Evolutionary conservation across 139 green algal species (phyloP), one percentile per base, ranked within the genome.

Genomic region (Chlorella sp.): DNA sequence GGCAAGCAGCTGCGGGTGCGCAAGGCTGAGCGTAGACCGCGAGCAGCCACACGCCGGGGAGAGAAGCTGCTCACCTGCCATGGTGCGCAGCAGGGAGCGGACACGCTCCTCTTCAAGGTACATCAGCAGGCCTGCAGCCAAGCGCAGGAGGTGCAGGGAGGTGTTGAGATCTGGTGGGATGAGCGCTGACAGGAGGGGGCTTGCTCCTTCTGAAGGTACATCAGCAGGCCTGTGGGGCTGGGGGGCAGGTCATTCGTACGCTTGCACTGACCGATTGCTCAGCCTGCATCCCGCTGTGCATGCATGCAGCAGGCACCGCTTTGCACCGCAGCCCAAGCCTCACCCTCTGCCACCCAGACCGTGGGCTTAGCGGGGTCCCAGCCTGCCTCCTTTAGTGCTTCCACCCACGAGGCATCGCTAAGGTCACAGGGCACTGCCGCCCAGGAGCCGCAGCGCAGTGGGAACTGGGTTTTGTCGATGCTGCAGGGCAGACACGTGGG

Each of bases 271-370:
- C n/a, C n/a, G n/a, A n/a, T n/a, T n/a, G n/a, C n/a, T n/a, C n/a
- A n/a, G n/a, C n/a, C n/a, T n/a, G n/a, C n/a, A n/a, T n/a, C n/a
- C n/a, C n/a, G n/a, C n/a, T n/a, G n/a, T n/a, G n/a, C n/a, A n/a
- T n/a, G 44, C 44, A 51, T 51, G 44, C 44, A 9, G 44, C 44
- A 51, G 9, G 44, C 44, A 9, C 9, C 44, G n/a, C 44, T 51
- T 16, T 51, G 44, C 44, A 51, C 9, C n/a, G n/a, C 9, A 51
- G 44, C 44, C 6, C 44, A 51, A 28, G 13, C 30, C 68, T 26
- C 68, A 74, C 68, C 70, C 36, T 88, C 85, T 1, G 85, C 85
- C 41, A 88, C 51, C 67, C 78, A 88, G 2, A 88, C 71, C 0
- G 51, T 81, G 12, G 85, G 85, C 64, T 73, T 63, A 2, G 1